phyloP scores from a whole-genome alignment of 2,329 filamentous ascomycete genomes.

The Diaporthe batatas region DNA sequence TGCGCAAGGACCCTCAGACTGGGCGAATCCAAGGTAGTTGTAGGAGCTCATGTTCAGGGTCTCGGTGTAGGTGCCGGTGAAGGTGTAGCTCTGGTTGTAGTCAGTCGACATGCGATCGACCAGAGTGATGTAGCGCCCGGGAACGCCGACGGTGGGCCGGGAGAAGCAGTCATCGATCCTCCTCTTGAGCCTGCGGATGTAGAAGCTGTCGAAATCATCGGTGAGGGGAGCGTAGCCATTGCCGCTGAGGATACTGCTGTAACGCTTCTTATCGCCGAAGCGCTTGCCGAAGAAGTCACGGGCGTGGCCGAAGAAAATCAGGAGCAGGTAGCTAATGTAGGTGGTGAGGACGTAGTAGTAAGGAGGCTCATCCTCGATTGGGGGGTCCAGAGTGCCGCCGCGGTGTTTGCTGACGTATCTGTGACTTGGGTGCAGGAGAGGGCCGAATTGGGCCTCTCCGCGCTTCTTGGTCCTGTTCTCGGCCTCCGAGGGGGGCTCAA shows the following conservation, averaged over 20 bases:
- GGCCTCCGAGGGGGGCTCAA: conserved; percentile 87
- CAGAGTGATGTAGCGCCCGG: conserved; percentile 92
- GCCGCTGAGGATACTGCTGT: conserved; percentile 83
- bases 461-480: conserved; percentile 82
- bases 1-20: conserved; percentile 96
- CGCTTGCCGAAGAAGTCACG: conserved; percentile 98
- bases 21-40: conserved; percentile 98
- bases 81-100: conserved; percentile 90
- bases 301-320: conserved; percentile 95
- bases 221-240: conserved; percentile 96
- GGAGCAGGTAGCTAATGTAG: conserved; percentile 96
- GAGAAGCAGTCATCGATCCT: conserved; percentile 98
- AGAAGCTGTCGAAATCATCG: conserved; percentile 99
- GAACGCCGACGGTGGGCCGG: conserved; percentile 91
- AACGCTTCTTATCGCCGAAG: conserved; percentile 85
- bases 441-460: conserved; percentile 91
- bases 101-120: conserved; percentile 92
- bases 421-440: conserved; percentile 83
- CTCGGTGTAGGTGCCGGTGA: conserved; percentile 91
- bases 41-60: conserved; percentile 99
- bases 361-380: conserved; percentile 93
- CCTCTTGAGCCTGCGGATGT: conserved; percentile 91
- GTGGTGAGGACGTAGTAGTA: conserved; percentile 98
- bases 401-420: conserved; percentile 91
- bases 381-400: conserved; percentile 82